Evolutionary conservation across 768 basidiomycete species (phyloP).

Genomic region (Boletus huronensis): DNA sequence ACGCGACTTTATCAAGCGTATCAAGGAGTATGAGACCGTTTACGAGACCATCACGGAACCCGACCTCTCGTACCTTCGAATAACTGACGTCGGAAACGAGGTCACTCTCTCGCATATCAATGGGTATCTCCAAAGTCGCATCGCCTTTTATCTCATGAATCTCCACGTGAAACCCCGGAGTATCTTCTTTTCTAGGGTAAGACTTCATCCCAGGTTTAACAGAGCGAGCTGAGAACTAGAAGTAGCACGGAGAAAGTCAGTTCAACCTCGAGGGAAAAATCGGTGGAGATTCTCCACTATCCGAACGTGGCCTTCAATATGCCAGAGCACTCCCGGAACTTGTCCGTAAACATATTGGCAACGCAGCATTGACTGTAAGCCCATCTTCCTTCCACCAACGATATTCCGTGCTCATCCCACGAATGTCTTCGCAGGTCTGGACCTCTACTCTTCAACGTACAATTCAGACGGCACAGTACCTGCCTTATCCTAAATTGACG

Average conservation of each 20-base stretch:
- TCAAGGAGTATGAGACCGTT: slow-evolving; percentile 89
- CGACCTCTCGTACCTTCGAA: slow-evolving; percentile 84
- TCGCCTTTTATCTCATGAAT: slow-evolving; percentile 99
- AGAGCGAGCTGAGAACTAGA: slow-evolving; percentile 2
- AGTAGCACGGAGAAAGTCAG: slow-evolving; percentile 95
- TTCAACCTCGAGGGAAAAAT: slow-evolving; percentile 96
- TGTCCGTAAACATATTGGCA: slow-evolving; percentile 87
- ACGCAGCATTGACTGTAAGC: slow-evolving; percentile 77
- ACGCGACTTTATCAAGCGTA: slow-evolving; percentile 86
- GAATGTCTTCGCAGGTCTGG: slow-evolving; percentile 69
- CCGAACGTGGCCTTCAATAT: slow-evolving; percentile 80
- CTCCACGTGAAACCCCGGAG: slow-evolving; percentile 93
- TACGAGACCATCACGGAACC: slow-evolving; percentile 96
- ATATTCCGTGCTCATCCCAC: background rate
- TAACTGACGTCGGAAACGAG: slow-evolving; percentile 89
- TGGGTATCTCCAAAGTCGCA: slow-evolving; percentile 93
- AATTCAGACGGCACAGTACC: slow-evolving; percentile 78
- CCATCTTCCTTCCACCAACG: slow-evolving; percentile 4
- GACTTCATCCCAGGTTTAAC: slow-evolving; percentile 24
- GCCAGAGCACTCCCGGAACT: slow-evolving; percentile 81
- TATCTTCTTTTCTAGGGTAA: slow-evolving; percentile 92
- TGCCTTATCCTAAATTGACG: slow-evolving; percentile 88
- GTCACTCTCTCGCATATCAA: slow-evolving; percentile 85
- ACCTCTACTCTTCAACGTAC: slow-evolving; percentile 96
- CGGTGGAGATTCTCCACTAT: slow-evolving; percentile 92